Evolutionary conservation across 495 filamentous ascomycete genomes (phyloP).

Genomic region (Aspergillus bridgeri): DNA sequence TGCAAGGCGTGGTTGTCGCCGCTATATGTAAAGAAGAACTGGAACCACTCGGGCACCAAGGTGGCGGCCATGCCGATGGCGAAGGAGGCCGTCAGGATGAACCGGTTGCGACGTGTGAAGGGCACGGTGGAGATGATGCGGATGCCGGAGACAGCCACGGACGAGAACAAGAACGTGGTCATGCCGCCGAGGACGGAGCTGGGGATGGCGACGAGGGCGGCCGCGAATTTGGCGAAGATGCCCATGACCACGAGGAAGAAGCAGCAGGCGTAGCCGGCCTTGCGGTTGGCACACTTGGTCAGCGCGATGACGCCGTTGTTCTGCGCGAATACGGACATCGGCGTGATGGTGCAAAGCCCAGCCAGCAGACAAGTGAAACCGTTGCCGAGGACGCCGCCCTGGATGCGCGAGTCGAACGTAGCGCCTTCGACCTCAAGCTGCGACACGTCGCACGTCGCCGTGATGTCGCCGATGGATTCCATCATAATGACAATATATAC

Average conservation of each 20-base stretch:
- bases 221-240: conserved; percentile 90
- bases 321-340: conserved; percentile 78
- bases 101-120: conserved; percentile 83
- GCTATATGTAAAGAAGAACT: conserved; percentile 67
- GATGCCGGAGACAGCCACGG: conserved; percentile 82
- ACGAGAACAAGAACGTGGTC: conserved; percentile 86
- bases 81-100: conserved; percentile 78
- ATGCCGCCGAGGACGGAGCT: conserved; percentile 81
- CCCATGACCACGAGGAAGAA: conserved; percentile 87
- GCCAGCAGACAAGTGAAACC: conserved; percentile 80
- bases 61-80: conserved; percentile 78
- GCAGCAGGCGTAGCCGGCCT: conserved; percentile 73
- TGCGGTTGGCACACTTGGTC: conserved; percentile 84
- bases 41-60: conserved; percentile 74
- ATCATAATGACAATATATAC: conserved; percentile 86
- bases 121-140: conserved; percentile 75
- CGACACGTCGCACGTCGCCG: conserved; percentile 69
- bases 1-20: conserved; percentile 68
- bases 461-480: conserved; percentile 76
- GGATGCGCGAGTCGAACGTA: conserved; percentile 83
- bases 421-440: conserved; percentile 75
- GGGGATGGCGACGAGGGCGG: conserved; percentile 79
- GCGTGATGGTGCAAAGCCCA: conserved; percentile 78
- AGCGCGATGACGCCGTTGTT: conserved; percentile 93
- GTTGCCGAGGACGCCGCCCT: conserved; percentile 75